Conservation (phyloP, 208 protist genomes). For the Crithidia acanthocephali region DNA sequence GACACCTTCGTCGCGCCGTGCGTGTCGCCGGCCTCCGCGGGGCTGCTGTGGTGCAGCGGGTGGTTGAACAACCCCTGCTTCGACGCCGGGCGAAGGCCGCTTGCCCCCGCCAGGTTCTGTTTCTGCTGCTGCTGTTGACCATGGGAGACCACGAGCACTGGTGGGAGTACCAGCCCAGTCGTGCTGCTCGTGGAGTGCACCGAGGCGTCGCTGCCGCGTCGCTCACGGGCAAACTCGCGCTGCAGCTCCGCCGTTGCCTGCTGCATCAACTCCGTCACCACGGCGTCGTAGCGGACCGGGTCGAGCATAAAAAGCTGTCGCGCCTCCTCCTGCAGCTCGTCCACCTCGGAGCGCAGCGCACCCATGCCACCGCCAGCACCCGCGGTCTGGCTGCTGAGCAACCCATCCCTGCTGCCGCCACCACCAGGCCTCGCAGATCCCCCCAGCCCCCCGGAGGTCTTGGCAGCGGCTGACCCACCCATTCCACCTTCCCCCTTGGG, state of each 20-base stretch:
- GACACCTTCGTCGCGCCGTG: neutral
- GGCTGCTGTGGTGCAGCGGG: neutral
- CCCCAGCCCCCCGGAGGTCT: neutral
- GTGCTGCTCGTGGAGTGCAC: neutral
- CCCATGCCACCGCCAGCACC: neutral
- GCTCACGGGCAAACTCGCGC: constrained; percentile 1
- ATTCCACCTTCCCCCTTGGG: neutral
- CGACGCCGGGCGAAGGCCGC: neutral
- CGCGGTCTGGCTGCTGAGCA: neutral
- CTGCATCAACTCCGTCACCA: constrained; percentile 76
- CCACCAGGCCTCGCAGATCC: neutral
- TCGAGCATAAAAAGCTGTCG: constrained; percentile 78
- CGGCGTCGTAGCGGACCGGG: constrained; percentile 77
- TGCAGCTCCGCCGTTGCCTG: constrained; percentile 31
- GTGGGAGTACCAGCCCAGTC: neutral
- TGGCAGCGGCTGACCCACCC: neutral
- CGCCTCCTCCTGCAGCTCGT: constrained; percentile 65
- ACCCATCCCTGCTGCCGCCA: neutral
- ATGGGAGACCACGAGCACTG: neutral
- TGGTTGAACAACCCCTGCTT: neutral
- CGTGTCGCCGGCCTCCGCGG: neutral
- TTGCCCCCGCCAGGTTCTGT: neutral
- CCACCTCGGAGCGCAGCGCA: constrained; percentile 46
- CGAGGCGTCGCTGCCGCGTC: neutral
- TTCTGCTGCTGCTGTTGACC: neutral